Evolutionary conservation across 208 protist species (phyloP), one percentile per base, ranked within the genome.

Genomic region (Angomonas desouzai): DNA sequence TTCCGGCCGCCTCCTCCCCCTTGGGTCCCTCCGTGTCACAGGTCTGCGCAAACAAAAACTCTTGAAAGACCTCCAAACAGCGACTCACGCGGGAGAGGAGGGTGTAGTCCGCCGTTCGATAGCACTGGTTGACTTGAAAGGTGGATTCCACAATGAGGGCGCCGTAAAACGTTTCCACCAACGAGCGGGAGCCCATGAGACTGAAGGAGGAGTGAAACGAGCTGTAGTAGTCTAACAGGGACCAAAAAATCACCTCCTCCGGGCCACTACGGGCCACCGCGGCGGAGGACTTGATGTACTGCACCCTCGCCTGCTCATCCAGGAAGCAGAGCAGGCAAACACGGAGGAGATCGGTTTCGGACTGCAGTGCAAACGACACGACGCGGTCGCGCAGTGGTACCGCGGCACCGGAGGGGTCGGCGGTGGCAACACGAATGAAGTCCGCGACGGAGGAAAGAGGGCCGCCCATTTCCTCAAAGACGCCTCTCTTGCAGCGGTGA

Each of bases 31-130:
- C 45, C 49, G 49, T 55, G 32, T 45, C 48, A 32, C 47, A 43
- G 30, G 60, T 55, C 22, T 60, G 62, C 0, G 47, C 57, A 13
- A 77, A 63, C 0, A 96, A 74, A 61, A 91, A 79, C 68, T 96
- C 87, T 62, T 91, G 83, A 61, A 96, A 77, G 38, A 93, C 81
- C 51, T 91, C 80, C 43, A 96, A 75, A 66, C 76, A 89, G 48
- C 70, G 80, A 68, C 77, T 88, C 38, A 76, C 79, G 27, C 72
- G 65, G 53, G 75, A 73, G 23, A 91, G 72, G 36, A 69, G 48
- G 11, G 69, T 60, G 53, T 58, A 57, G 53, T 69, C 72, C 36
- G 64, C 53, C 51, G 73, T 49, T 20, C 72, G 68, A 18, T 86
- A 51, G 62, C 74, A 76, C 66, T 74, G 72, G 20, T 92, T 80